Base-by-base conservation (phyloP, 2,329 filamentous ascomycete species). In the Ophiostoma populinum region DNA sequence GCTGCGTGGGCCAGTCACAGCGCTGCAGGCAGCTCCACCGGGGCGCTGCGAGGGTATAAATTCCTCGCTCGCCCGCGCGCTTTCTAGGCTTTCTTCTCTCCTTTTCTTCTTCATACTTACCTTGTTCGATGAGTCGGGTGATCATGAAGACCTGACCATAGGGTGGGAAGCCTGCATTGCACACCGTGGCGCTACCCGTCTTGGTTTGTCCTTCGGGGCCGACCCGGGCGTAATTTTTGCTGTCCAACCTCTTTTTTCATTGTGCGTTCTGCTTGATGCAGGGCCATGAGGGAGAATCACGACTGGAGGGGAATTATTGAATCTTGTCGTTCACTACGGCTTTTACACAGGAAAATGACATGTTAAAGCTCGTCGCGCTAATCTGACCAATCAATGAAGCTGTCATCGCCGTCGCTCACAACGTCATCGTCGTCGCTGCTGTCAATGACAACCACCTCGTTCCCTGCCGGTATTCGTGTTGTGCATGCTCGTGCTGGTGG, bases 121-220 rank as follows among this genome's bases (percentile, higher is more conserved):
- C 43, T 45, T 45, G 43, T 45, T 45, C 43, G 43, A 45, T 45
- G 42, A 42, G 43, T 43, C 43, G 43, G 43, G 43, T 45, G 43
- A 43, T 45, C 43, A 45, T 30, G 40, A 45, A 45, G 33, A 45
- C 43, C 43, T 45, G 43, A 32, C 43, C 43, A 45, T 45, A 45
- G 43, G 42, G 42, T 45, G 43, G 42, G 43, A 45, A 45, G 42
- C 43, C 43, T 45, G 43, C 43, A 45, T 45, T 45, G 43, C 43
- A 45, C 42, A 42, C 39, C 43, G 43, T 43, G 43, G 43, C 36
- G 43, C 40, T 45, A 42, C 43, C 42, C 38, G 38, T 42, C 40
- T 45, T 45, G 43, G 41, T 45, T 45, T 45, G 43, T 45, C 43
- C 43, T 45, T 45, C 41, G 43, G 41, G 43, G 43, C 43, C 41